Base-by-base conservation (phyloP, 1,284 basidiomycete species). In the Ustilago hordei region DNA sequence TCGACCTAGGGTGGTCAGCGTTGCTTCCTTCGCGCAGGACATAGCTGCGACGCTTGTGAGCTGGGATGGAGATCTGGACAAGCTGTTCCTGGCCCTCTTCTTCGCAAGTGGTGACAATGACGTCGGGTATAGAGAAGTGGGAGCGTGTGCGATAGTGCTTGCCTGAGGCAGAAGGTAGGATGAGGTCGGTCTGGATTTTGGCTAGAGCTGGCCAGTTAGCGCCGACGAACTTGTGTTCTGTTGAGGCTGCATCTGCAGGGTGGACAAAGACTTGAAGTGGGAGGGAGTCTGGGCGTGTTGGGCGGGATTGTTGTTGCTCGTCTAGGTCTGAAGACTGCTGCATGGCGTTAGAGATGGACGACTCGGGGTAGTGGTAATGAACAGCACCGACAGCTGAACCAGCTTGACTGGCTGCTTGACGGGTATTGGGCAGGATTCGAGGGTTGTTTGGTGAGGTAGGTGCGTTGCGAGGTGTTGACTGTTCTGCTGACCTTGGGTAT, bases 51-150 rank as follows among this genome's bases (percentile, higher is more conserved):
- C 79, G 69, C 36, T 81, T 75, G 56, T 66, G 64, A 19, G 71
- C 52, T 0, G 78, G 71, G 31, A 82, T 63, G 34, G 72, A 36
- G 31, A 81, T 23, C 55, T 82, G 70, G 41, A 81, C 71, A 35
- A 75, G 32, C 17, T 70, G 53, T 41, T 76, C 52, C n/a, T 82
- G 19, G 4, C 79, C 81, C 11, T 81, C 79, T 31, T 81, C 80
- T 28, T 80, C 80, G 63, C 70, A 70, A 0, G 78, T 62, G 35
- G 81, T 82, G 58, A 82, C 66, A 36, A 79, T 64, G n/a, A 82
- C 79, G 39, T 82, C 81, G 4, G 81, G 81, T 17, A 82, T 82
- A 39, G 71, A 75, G 36, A 82, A 82, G 52, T 82, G 81, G 1
- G 79, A 81, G 31, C 81, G 71, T 9, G 69, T 67, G 5, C 80